These are phyloP conservation scores for Dryas drummondii DNA, from an alignment of 306 rosid genomes.

Conservation along the genomic window DNA sequence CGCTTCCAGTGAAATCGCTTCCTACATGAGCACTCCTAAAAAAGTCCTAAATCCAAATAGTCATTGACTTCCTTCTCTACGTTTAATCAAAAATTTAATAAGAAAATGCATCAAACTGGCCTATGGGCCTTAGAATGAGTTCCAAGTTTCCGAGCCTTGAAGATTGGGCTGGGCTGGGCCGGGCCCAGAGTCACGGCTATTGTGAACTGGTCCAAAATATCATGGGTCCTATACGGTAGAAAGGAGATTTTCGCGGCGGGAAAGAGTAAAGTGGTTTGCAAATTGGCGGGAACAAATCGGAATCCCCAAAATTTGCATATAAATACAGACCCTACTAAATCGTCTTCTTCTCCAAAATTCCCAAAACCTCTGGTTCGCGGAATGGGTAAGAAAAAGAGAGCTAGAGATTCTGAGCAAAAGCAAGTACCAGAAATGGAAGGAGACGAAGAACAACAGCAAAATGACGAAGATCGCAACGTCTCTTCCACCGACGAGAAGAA, in stretches of 20 bases:
- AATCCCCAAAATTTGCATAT: neutral
- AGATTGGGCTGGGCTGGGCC: neutral
- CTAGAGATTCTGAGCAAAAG: constrained; percentile 59
- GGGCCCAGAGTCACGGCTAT: too few relatives aligned
- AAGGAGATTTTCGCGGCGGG: constrained; percentile 4
- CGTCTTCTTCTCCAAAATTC: neutral
- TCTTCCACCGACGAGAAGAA: constrained; percentile 30
- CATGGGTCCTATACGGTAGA: too few relatives aligned
- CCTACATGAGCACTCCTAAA: too few relatives aligned
- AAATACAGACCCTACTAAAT: neutral
- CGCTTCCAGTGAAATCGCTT: too few relatives aligned
- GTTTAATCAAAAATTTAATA: too few relatives aligned
- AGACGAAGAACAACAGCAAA: neutral
- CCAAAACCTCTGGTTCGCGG: neutral
- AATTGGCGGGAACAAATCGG: constrained; percentile 32
- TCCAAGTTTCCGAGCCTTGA: neutral
- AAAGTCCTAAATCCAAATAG: too few relatives aligned
- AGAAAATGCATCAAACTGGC: too few relatives aligned
- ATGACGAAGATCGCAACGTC: constrained; percentile 17
- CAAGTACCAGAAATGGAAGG: constrained; percentile 29
- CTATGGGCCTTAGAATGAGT: too few relatives aligned
- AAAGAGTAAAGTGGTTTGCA: neutral
- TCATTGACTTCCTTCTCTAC: too few relatives aligned
- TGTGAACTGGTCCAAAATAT: too few relatives aligned
- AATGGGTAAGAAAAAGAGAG: constrained; percentile 64